Evolutionary conservation across 2,329 filamentous ascomycete genomes (phyloP).

Genomic region (Aspergillus carbonarius): DNA sequence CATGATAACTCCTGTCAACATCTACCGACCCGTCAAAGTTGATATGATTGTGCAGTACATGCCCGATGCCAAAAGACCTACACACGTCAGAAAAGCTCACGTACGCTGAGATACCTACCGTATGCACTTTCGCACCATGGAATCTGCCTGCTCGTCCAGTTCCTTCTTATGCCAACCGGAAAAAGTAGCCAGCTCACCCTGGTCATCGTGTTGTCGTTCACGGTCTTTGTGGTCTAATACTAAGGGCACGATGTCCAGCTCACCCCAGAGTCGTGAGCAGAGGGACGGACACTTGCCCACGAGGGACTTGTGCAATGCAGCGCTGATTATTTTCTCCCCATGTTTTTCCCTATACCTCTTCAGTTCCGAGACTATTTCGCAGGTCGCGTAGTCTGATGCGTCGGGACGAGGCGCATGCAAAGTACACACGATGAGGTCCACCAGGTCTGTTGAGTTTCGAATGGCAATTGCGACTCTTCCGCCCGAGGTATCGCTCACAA

Average conservation of each 20-base stretch:
- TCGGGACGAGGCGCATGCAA: slow-evolving; percentile 40
- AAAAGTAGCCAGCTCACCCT: slow-evolving; percentile 23
- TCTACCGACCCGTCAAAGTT: slow-evolving; percentile 65
- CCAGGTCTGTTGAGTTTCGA: slow-evolving; percentile 68
- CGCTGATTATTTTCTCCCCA: slow-evolving; percentile 69
- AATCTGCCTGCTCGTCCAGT: slow-evolving; percentile 75
- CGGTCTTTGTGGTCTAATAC: slow-evolving; percentile 45
- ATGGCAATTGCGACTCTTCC: slow-evolving; percentile 59
- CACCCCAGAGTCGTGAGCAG: slow-evolving; percentile 68
- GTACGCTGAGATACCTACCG: slow-evolving; percentile 46
- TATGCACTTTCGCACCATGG: slow-evolving; percentile 72
- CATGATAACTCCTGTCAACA: slow-evolving; percentile 63
- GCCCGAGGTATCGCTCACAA: background rate
- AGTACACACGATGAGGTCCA: slow-evolving; percentile 65
- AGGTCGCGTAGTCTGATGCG: slow-evolving; percentile 51
- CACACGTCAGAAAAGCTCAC: slow-evolving; percentile 3
- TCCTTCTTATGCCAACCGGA: slow-evolving; percentile 51
- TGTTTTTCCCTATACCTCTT: slow-evolving; percentile 62
- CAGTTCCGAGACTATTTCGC: slow-evolving; percentile 58
- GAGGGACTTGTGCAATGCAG: slow-evolving; percentile 61
- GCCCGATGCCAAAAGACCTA: slow-evolving; percentile 68
- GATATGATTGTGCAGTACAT: slow-evolving; percentile 62
- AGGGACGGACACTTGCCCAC: slow-evolving; percentile 61
- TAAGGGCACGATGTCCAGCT: slow-evolving; percentile 71
- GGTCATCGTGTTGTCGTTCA: background rate